Evolutionary conservation across 2,329 filamentous ascomycete species (phyloP), one percentile per base, ranked within the genome.

Genomic region (Pseudomassariella vexata): DNA sequence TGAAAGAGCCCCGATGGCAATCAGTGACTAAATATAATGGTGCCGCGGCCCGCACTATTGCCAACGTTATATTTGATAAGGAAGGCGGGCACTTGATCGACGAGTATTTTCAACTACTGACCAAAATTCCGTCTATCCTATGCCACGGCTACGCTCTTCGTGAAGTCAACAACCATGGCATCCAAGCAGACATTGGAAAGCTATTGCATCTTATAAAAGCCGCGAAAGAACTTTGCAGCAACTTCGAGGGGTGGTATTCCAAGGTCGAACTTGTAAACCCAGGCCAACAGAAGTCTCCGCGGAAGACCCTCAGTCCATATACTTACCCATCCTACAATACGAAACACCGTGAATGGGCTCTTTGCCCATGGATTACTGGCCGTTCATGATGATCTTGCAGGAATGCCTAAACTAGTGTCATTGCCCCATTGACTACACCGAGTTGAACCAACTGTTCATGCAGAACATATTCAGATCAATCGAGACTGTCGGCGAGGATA

Each of bases 321-420:
- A 56, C 31, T 35, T 49, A 18, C 53, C 44, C 3, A 43, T 63
- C 5, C 42, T 63, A 10, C 35, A 42, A 15, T 58, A 56, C 33
- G 32, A 43, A 17, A 46, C 49, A 18, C 39, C 44, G 3, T 62
- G 59, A 55, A 45, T 51, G 9, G 59, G 59, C 3, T 44, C 55
- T 19, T 39, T 64, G 31, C 48, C 53, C 25, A 44, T 62, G 39
- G 50, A 47, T 14, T 61, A 57, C 37, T 60, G 59, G 56, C 56
- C 60, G 6, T 57, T 52, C 22, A 45, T 60, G 45, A 44, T 63
- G n/a, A 55, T 65, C 30, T 40, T 65, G 20, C 55, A 65, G 32
- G 59, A 60, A 37, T 48, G 46, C 6, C 28, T 65, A 29, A 48
- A 51, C 14, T 49, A 55, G 32, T 62, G 59, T 34, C 44, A 42